A percentile compares a stretch with the other conserved stretches of the same genome.
phyloP scores from a whole-genome alignment of 2,329 filamentous ascomycete species.

The Sarocladiaceae sp. region DNA sequence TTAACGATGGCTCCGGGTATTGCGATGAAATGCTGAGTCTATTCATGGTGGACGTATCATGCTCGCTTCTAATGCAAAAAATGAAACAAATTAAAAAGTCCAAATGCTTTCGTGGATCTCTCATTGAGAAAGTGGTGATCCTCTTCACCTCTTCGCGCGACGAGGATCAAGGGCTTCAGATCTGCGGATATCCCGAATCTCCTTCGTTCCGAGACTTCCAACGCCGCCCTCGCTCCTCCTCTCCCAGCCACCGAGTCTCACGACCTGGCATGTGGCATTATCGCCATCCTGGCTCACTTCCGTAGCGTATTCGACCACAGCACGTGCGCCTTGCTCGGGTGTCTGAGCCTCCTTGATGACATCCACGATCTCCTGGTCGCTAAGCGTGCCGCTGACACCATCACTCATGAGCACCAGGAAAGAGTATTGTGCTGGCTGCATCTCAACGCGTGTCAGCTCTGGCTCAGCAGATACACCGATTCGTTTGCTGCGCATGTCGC shows the following conservation, averaged over 20 bases:
- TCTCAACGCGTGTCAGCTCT: constrained; percentile 74
- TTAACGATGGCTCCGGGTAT: no score
- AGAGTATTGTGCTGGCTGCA: constrained; percentile 78
- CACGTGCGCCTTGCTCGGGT: constrained; percentile 76
- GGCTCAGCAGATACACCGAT: constrained; percentile 94
- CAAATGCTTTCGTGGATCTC: no score
- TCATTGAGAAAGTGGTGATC: no score
- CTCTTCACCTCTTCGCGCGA: constrained; percentile 51
- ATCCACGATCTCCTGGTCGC: constrained; percentile 94
- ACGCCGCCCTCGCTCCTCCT: constrained; percentile 76
- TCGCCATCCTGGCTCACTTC: constrained; percentile 70
- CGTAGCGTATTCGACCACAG: constrained; percentile 81
- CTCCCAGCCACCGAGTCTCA: constrained; percentile 66
- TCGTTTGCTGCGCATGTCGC: constrained; percentile 86
- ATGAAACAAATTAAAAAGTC: background rate
- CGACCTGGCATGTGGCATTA: constrained; percentile 65
- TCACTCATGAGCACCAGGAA: constrained; percentile 89
- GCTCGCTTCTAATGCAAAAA: constrained; percentile 9
- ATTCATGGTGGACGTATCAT: constrained; percentile 4
- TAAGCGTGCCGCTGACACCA: constrained; percentile 79
- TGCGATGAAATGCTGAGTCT: background rate
- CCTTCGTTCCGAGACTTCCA: constrained; percentile 86
- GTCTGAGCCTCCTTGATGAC: constrained; percentile 91
- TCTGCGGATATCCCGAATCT: constrained; percentile 79
- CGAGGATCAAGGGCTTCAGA: constrained; percentile 80